Base-by-base conservation (phyloP, 1,284 basidiomycete genomes). In the Sporisorium reilianum region DNA sequence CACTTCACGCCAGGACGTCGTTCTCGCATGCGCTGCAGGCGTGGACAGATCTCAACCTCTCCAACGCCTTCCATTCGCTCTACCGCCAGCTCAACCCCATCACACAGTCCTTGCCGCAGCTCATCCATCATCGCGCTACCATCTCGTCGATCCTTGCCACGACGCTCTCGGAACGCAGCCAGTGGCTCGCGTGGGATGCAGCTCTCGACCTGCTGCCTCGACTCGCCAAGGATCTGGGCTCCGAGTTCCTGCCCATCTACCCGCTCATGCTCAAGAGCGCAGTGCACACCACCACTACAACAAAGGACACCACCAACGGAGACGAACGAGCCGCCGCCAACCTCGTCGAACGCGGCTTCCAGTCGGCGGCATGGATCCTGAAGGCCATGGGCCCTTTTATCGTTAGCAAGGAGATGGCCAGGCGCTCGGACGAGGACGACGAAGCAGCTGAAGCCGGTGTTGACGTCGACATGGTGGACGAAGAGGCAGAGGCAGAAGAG, bases 41-140 rank as follows among this genome's bases (percentile, higher is more conserved):
- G 2, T 84, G 83, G 83, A 74, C 69, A 16, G 83, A 84, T 48
- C 79, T 84, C 57, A 84, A 84, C 53, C 72, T 82, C 40, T 78
- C 78, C 30, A 59, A 81, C n/a, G 78, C 79, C 3, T 84, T 84
- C 48, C 75, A 79, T 40, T 48, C 49, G 3, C 77, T 84, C 18
- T 67, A 78, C 12, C 61, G 66, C 3, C 57, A 70, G 30, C 73
- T 80, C 48, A 58, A 60, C 16, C 65, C 60, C 5, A 77, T 71
- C 42, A 61, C 75, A 30, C 79, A 72, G 34, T 80, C 80, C 1
- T 75, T 84, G 3, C 80, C 80, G 6, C 73, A 81, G 53, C 73
- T 84, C 8, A 70, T 84, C 10, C 83, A 84, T 42, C 80, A 84
- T 48, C 76, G 78, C 25, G 52, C 72, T 10, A 51, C 64, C 28